Percentiles rank a stretch among this genome's conserved stretches.
Conservation (phyloP, 805 yeast species). For the Lipomyces lipofer region DNA sequence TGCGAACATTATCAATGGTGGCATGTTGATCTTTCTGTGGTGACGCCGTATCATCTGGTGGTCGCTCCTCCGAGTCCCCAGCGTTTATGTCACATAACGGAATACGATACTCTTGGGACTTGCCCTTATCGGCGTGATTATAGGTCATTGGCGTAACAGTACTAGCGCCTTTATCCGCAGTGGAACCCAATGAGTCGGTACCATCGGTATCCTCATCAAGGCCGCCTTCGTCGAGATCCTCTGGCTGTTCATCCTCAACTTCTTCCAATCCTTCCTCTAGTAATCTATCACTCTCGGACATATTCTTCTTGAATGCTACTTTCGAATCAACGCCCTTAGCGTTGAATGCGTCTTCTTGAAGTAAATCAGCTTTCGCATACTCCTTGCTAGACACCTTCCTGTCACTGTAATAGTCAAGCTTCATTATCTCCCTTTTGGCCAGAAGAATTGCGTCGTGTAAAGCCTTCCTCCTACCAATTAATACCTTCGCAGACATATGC, state of each 20-base stretch:
- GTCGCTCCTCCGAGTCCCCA: neutral
- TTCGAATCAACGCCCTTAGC: neutral
- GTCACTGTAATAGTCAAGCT: conserved; percentile 27
- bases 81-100: neutral
- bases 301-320: neutral
- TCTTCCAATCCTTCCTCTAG: conserved; percentile 19
- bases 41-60: neutral
- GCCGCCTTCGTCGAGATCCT: conserved; percentile 4
- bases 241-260: conserved; percentile 15
- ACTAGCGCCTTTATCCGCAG: neutral
- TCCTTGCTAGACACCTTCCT: conserved; percentile 26
- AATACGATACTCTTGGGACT: neutral
- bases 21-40: neutral
- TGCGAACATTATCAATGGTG: conserved; percentile 8
- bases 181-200: neutral
- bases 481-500: conserved; percentile 4
- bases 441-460: conserved; percentile 22
- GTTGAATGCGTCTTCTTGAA: neutral
- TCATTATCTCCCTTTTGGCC: conserved; percentile 21
- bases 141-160: neutral
- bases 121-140: neutral
- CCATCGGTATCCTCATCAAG: neutral
- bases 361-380: conserved; percentile 18
- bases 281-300: conserved; percentile 1
- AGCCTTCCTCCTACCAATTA: conserved; percentile 16